phyloP scores from a whole-genome alignment of 2,329 filamentous ascomycete genomes.

The Aspergillus glaucus region DNA sequence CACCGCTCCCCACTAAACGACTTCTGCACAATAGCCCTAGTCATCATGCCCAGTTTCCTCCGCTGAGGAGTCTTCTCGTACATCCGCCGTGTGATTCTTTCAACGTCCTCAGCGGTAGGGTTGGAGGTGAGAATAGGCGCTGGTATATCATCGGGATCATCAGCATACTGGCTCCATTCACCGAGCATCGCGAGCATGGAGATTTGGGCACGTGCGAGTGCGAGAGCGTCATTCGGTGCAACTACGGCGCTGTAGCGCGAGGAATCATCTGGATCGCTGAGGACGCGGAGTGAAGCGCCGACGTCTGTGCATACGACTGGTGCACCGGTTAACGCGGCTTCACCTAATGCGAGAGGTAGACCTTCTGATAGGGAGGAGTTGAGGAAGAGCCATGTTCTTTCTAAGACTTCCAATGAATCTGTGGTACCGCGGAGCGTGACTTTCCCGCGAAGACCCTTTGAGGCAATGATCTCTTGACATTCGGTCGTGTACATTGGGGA shows the following conservation, averaged over 20 bases:
- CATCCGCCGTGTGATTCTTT: conserved; percentile 52
- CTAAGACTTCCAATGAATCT: conserved; percentile 50
- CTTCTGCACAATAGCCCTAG: conserved; percentile 53
- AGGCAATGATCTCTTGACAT: conserved; percentile 53
- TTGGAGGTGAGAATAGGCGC: conserved; percentile 43
- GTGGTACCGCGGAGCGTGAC: conserved; percentile 52
- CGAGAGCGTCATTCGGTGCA: conserved; percentile 57
- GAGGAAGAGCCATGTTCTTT: conserved; percentile 52
- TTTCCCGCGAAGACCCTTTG: conserved; percentile 46
- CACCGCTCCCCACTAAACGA: conserved; percentile 56
- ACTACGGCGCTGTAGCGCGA: conserved; percentile 56
- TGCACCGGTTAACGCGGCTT: conserved; percentile 41
- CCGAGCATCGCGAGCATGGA: conserved; percentile 56
- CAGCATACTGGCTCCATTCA: conserved; percentile 55
- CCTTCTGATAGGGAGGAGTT: conserved; percentile 44
- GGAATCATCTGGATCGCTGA: conserved; percentile 39
- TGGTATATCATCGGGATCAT: conserved; percentile 39
- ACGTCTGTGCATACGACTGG: conserved; percentile 41
- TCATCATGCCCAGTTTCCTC: conserved; percentile 53
- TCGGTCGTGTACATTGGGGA: conserved; percentile 56
- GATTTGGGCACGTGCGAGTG: conserved; percentile 57
- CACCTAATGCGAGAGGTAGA: conserved; percentile 40
- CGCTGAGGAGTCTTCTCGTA: conserved; percentile 54
- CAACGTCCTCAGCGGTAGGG: conserved; percentile 47
- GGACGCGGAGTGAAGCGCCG: conserved; percentile 35